phyloP scores from a whole-genome alignment of 805 yeast genomes.

The Brettanomyces anomalus region DNA sequence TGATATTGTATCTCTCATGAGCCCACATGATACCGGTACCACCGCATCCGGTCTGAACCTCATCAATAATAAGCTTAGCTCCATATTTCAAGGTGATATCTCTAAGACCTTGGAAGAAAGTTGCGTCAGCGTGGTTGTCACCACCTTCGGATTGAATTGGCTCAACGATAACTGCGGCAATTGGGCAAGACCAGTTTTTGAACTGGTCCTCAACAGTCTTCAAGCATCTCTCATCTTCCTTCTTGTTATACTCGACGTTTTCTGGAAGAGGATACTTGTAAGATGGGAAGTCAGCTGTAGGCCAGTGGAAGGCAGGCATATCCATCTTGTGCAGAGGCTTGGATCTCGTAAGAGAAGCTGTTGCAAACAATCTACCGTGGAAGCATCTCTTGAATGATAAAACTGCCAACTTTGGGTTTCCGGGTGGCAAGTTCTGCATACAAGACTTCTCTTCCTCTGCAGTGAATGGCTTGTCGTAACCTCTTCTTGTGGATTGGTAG shows the following conservation, averaged over 20 bases:
- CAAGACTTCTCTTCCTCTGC: constrained; percentile 60
- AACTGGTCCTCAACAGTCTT: constrained; percentile 65
- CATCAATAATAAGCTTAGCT: constrained; percentile 70
- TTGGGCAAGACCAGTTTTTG: constrained; percentile 59
- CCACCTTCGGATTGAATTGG: constrained; percentile 93
- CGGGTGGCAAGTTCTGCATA: constrained; percentile 81
- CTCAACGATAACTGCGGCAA: constrained; percentile 85
- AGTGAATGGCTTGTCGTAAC: constrained; percentile 50
- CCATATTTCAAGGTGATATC: constrained; percentile 64
- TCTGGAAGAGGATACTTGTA: constrained; percentile 71
- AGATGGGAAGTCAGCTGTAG: constrained; percentile 84
- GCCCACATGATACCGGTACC: constrained; percentile 86
- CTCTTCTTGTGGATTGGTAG: constrained; percentile 63
- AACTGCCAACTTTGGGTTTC: constrained; percentile 80
- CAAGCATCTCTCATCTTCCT: constrained; percentile 78
- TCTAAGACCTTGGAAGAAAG: constrained; percentile 76
- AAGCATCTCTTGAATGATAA: constrained; percentile 81
- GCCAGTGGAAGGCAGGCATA: constrained; percentile 94
- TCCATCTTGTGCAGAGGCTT: constrained; percentile 92
- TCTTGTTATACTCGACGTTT: constrained; percentile 69
- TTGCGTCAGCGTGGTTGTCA: constrained; percentile 75
- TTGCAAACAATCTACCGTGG: constrained; percentile 93
- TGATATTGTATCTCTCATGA: constrained; percentile 73
- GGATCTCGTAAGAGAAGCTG: constrained; percentile 85
- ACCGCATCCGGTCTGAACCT: constrained; percentile 87